phyloP scores from a whole-genome alignment of 768 basidiomycete genomes.

The Cystobasidium onofrii region DNA sequence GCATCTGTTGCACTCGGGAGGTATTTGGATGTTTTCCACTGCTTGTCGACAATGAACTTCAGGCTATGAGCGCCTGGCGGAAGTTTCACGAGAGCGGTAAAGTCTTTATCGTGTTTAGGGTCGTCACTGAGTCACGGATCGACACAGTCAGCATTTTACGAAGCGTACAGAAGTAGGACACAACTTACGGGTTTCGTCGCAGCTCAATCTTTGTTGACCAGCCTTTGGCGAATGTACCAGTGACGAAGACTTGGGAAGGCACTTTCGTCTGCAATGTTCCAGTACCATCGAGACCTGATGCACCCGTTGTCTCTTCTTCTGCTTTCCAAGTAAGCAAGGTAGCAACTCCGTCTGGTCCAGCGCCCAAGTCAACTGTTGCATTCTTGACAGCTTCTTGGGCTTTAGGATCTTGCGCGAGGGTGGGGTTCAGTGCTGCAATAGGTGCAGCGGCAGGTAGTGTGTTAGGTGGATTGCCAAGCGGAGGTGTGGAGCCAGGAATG shows the following conservation, averaged over 20 bases:
- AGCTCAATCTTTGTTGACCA: constrained; percentile 44
- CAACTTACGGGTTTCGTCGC: constrained; percentile 38
- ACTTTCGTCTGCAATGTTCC: constrained; percentile 10
- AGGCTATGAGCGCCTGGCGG: constrained; percentile 86
- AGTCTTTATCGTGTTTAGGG: constrained; percentile 34
- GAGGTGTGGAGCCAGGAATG: constrained; percentile 15
- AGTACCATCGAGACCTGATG: constrained; percentile 1
- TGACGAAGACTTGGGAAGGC: constrained; percentile 41
- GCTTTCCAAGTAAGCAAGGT: constrained; percentile 42
- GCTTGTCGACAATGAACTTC: constrained; percentile 88
- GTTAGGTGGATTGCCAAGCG: constrained; percentile 21
- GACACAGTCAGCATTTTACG: background rate
- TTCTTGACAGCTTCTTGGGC: constrained; percentile 32
- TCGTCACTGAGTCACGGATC: background rate
- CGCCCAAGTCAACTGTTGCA: constrained; percentile 42
- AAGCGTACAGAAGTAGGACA: background rate
- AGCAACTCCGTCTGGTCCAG: constrained; percentile 39
- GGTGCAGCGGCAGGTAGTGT: constrained; percentile 34
- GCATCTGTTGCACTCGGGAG: constrained; percentile 86
- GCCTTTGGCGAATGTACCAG: constrained; percentile 42
- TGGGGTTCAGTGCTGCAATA: constrained; percentile 16
- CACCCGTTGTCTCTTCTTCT: background rate
- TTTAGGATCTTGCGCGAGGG: constrained; percentile 9
- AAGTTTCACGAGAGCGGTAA: constrained; percentile 48
- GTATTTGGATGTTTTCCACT: constrained; percentile 57